Conservation (phyloP, 345 rosid genomes). For the Populus ilicifolia region DNA sequence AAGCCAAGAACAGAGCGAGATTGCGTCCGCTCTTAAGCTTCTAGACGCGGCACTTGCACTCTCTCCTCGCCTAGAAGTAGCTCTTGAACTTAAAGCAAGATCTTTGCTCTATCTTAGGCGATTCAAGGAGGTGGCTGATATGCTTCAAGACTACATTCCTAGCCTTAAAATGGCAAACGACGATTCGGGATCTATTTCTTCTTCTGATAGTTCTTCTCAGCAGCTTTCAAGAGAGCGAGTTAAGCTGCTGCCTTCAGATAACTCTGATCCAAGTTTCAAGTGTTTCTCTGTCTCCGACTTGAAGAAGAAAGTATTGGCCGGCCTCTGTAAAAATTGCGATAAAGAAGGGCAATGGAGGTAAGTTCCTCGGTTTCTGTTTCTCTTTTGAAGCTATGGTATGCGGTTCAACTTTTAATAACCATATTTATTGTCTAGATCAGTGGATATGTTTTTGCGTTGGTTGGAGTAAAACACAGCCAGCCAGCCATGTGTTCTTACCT, state of each 20-base stretch:
- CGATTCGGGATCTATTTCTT: slow-evolving; percentile 49
- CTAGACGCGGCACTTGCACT: slow-evolving; percentile 73
- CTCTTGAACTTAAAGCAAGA: slow-evolving; percentile 79
- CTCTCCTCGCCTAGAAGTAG: slow-evolving; percentile 69
- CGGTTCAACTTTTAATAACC: slow-evolving; percentile 12
- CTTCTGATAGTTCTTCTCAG: slow-evolving; percentile 50
- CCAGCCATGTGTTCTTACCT: neutral
- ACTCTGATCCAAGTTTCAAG: slow-evolving; percentile 56
- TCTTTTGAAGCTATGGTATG: neutral
- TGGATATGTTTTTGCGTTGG: slow-evolving; percentile 7
- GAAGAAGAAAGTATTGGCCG: slow-evolving; percentile 87
- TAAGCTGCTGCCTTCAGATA: slow-evolving; percentile 43
- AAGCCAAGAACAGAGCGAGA: slow-evolving; percentile 52
- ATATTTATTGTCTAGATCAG: slow-evolving; percentile 17
- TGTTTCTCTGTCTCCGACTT: slow-evolving; percentile 76
- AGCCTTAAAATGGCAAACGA: slow-evolving; percentile 57
- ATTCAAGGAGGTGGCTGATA: slow-evolving; percentile 67
- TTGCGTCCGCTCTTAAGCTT: slow-evolving; percentile 60
- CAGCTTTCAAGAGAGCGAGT: slow-evolving; percentile 45
- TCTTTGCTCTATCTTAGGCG: slow-evolving; percentile 60
- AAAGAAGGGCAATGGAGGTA: slow-evolving; percentile 95
- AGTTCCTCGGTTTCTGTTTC: neutral
- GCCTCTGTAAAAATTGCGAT: slow-evolving; percentile 67
- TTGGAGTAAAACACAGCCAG: slow-evolving; percentile 12
- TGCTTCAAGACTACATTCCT: slow-evolving; percentile 88